Base-by-base conservation (phyloP, 495 filamentous ascomycete species). In the Hypoxylon fuscum region DNA sequence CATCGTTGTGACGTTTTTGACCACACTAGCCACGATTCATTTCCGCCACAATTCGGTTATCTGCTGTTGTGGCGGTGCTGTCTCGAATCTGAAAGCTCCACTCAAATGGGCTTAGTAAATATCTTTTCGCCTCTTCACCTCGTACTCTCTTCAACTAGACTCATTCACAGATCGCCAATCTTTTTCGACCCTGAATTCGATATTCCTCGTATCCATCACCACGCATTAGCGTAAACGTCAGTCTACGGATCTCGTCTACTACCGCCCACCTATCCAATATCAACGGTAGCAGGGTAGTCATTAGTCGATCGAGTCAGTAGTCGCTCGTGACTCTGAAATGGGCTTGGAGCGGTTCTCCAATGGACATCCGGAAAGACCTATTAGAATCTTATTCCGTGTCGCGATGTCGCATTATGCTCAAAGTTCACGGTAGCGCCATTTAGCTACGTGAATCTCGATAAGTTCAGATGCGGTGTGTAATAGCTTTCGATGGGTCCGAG, bases 291-390 rank as follows among this genome's bases (percentile, higher is more conserved):
- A n/a, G n/a, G n/a, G n/a, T n/a, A n/a, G n/a, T n/a, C 22, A 32
- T 18, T 46, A 35, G 25, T 31, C 32, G 42, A 56, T 54, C 50
- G 35, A 59, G 27, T 43, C 22, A 40, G 11, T 15, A 23, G 56
- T 35, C 50, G 40, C 22, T 55, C 22, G 22, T 23, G 18, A 59
- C 50, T 44, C 38, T 42, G 54, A 54, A n/a, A 43, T 31, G 37
- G 37, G 44, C 10, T 35, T 34, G 25, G 48, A 40, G 6, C 21
- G 20, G 9, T 50, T 55, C 55, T 55, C 62, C 56, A 66, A 52
- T 66, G 62, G 62, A 66, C 51, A 37, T 66, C 62, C 62, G 62
- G 25, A 10, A 58, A 15, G 21, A 35, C 25, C 25, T 41, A 50
- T 55, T 46, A 47, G 6, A 52, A 38, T 53, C 53, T 56, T 12